These are phyloP conservation scores for Kwoniella sp. DNA, from an alignment of 768 basidiomycete species.

Conservation along the genomic window DNA sequence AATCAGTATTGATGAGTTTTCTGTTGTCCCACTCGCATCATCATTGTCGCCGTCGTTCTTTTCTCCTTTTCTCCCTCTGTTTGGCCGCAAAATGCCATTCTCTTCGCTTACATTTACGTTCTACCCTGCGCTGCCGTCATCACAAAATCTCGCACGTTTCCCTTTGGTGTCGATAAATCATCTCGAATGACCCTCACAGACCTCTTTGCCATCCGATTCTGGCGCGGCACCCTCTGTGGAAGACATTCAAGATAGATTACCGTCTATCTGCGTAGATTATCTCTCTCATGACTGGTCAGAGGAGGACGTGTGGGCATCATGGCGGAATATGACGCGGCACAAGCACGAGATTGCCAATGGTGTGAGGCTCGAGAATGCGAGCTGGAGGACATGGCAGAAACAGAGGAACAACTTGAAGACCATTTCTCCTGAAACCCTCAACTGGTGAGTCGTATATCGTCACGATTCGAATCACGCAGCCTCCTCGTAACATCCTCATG, in stretches of 20 bases:
- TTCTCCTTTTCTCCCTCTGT: no score
- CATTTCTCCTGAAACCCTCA: constrained; percentile 92
- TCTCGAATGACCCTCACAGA: constrained; percentile 28
- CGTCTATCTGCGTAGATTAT: constrained; percentile 95
- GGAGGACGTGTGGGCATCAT: constrained; percentile 97
- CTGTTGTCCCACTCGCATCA: no score
- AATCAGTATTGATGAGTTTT: background rate
- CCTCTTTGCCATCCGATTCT: constrained; percentile 54
- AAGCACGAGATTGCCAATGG: constrained; percentile 98
- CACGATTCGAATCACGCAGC: background rate
- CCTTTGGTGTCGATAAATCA: background rate
- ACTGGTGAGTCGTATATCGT: constrained; percentile 69
- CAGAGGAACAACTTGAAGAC: constrained; percentile 95
- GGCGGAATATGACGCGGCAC: constrained; percentile 96
- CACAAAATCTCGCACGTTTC: background rate
- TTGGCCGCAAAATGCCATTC: no score
- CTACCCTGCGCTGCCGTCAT: background rate
- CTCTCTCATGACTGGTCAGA: constrained; percentile 96
- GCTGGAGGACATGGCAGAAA: constrained; percentile 99
- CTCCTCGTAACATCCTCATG: no score
- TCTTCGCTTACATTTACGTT: background rate
- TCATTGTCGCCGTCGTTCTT: background rate
- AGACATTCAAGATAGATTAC: constrained; percentile 70
- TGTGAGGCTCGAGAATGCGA: constrained; percentile 90
- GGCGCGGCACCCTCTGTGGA: constrained; percentile 55